Percentiles rank a stretch among this genome's conserved stretches.
phyloP scores from a whole-genome alignment of 768 basidiomycete species.

The Candolleomyces aberdarensis region DNA sequence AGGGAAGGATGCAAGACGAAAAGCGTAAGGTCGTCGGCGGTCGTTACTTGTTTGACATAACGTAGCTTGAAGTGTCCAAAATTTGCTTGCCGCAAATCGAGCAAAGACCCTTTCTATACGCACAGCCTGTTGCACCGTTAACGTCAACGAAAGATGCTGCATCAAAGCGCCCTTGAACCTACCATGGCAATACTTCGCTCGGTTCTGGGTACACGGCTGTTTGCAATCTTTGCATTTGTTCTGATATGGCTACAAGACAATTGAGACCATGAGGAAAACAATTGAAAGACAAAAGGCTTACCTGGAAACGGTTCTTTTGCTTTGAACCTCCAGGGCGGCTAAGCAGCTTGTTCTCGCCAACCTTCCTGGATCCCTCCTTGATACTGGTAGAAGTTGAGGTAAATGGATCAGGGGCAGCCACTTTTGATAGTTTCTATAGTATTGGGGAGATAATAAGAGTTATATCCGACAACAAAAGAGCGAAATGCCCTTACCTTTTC shows the following conservation, averaged over 20 bases:
- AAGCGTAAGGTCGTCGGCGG: background rate
- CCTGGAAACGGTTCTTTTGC: slow-evolving; percentile 67
- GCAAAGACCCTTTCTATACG: slow-evolving; percentile 83
- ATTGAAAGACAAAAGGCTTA: slow-evolving; percentile 28
- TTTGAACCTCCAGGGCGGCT: slow-evolving; percentile 64
- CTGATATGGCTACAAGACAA: slow-evolving; percentile 66
- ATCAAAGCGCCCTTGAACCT: slow-evolving; percentile 20
- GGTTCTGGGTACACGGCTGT: slow-evolving; percentile 79
- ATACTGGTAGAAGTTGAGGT: slow-evolving; percentile 67
- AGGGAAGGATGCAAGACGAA: background rate
- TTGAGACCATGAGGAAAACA: slow-evolving; percentile 18
- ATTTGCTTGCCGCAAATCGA: slow-evolving; percentile 87
- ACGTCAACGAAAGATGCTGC: slow-evolving; percentile 5
- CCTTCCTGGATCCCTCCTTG: slow-evolving; percentile 76
- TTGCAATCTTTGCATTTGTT: slow-evolving; percentile 88
- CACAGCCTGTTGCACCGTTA: slow-evolving; percentile 56
- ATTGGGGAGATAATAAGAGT: slow-evolving; percentile 16
- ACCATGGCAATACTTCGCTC: slow-evolving; percentile 90
- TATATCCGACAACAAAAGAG: slow-evolving; percentile 15
- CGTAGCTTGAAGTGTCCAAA: slow-evolving; percentile 78
- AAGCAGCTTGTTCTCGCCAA: slow-evolving; percentile 84
- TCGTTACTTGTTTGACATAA: slow-evolving; percentile 77
- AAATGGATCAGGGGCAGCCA: slow-evolving; percentile 89
- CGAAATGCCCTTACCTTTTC: slow-evolving; percentile 52
- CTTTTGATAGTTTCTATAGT: slow-evolving; percentile 81